Base-by-base conservation (phyloP, 805 yeast genomes). In the Candida manassasensis region DNA sequence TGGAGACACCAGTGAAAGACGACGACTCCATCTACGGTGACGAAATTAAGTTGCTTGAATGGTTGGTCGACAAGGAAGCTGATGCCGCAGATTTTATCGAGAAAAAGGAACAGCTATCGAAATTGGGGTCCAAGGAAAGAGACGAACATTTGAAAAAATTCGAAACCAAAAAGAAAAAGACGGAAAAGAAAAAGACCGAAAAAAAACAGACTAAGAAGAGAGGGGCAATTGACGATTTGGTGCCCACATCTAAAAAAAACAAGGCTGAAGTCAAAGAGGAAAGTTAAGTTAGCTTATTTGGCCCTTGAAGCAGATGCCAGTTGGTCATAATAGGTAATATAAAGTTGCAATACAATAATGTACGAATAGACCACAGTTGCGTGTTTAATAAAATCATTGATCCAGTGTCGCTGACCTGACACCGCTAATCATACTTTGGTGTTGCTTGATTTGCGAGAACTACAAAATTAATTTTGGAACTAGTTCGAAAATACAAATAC, bases 1-100 rank as follows among this genome's bases (percentile, higher is more conserved):
- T 93, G 39, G 98, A 93, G 51, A 89, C 97, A 0, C 97, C 97
- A 1, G 77, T 73, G 11, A 75, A 67, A 3, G 67, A 79, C 27
- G 83, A 80, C 47, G 86, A 81, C 35, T 63, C 74, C 2, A 53
- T 69, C 0, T 83, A 84, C 55, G 94, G 89, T 0, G 83, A 80
- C 37, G 97, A 89, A 56, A 81, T 89, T 44, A 83, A 85, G 47
- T 56, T 84, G 22, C 62, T 93, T 33, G 93, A 87, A 55, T 86
- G 94, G 90, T 61, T 90, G 25, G 75, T 73, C 21, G 94, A 78
- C 2, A 73, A 65, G 36, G 27, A 49, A 5, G 53, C 35, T 1
- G 79, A 76, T 29, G 85, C 83, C 41, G 51, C 57, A 10, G 90
- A 82, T 42, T 69, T 75, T 26, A 21, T 66, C 2, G 67, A 51